Evolutionary conservation across 208 protist genomes (phyloP), one percentile per base, ranked within the genome.

Genomic region (Wallacemonas sp.): DNA sequence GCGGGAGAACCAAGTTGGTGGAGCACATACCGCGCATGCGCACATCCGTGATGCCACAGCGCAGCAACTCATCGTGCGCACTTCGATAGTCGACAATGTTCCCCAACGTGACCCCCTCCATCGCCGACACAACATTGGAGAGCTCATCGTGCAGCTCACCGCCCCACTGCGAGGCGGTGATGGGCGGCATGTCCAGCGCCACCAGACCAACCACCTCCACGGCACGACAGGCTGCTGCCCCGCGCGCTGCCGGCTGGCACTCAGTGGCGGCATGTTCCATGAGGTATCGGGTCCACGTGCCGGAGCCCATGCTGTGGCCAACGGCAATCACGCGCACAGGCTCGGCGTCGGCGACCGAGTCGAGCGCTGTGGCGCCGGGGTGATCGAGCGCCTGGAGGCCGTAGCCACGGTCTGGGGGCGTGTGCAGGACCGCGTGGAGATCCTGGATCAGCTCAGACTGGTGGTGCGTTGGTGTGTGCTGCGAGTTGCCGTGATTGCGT

Each of bases 291-390:
- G 72, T 67, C 77, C 77, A 85, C 41, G 72, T 77, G 32, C 76
- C 62, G 28, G 78, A 77, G 18, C 85, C 85, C 85, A 91, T 91
- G 61, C 81, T 86, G 45, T 87, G 85, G 1, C 85, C 85, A 39
- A 91, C 66, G 4, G 76, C 85, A 5, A 91, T 38, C 20, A 85
- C 66, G 14, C 64, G 64, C 7, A 48, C 31, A 14, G 23, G 12
- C 41, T 36, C 46, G 22, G n/a, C 31, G 25, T 22, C 23, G 38
- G 14, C 26, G 46, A 45, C 22, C 12, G 33, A 20, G n/a, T 2
- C 16, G n/a, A 23, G 8, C 42, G 28, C 3, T 45, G 38, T 12
- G 28, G 33, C n/a, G 29, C 23, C 11, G 29, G 8, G 16, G 36
- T 57, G 20, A 20, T 26, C 68, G 41, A 32, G 20, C 2, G 41